Evolutionary conservation across 768 basidiomycete genomes (phyloP).

Genomic region (Auriscalpium microsporum): DNA sequence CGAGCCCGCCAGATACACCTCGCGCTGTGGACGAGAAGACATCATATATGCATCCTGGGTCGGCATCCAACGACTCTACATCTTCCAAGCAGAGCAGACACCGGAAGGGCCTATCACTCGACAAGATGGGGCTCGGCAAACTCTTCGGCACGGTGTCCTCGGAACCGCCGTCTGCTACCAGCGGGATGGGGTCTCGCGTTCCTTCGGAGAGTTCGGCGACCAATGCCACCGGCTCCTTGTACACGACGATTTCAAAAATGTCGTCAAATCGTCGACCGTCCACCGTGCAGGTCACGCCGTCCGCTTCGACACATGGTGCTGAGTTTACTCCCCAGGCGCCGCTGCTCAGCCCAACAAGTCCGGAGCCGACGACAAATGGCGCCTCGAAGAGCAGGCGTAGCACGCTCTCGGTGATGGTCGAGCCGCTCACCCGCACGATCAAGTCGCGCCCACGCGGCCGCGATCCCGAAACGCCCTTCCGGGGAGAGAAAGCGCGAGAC

Average conservation of each 20-base stretch:
- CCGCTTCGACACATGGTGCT: slow-evolving; percentile 9
- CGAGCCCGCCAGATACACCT: slow-evolving; percentile 23
- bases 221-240: slow-evolving; percentile 15
- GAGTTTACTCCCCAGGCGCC: slow-evolving; percentile 16
- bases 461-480: slow-evolving; percentile 21
- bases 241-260: slow-evolving; percentile 17
- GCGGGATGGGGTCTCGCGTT: slow-evolving; percentile 30
- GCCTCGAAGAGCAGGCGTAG: slow-evolving; percentile 11
- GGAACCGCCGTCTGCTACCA: slow-evolving; percentile 23
- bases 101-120: slow-evolving; percentile 63
- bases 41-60: slow-evolving; percentile 12
- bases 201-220: slow-evolving; percentile 25
- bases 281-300: slow-evolving; percentile 22
- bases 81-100: slow-evolving; percentile 42
- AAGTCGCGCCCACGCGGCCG: slow-evolving; percentile 24
- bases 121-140: slow-evolving; percentile 73
- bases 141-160: slow-evolving; percentile 44
- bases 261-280: slow-evolving; percentile 22
- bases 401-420: slow-evolving; percentile 26
- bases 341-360: slow-evolving; percentile 27
- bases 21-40: slow-evolving; percentile 16
- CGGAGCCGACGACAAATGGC: slow-evolving; percentile 10
- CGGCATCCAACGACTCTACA: slow-evolving; percentile 21
- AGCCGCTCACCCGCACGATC: slow-evolving; percentile 49
- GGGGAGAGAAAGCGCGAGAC: slow-evolving; percentile 17